Percentiles rank a stretch among this genome's conserved stretches.
phyloP scores from a whole-genome alignment of 2,329 filamentous ascomycete genomes.

The Diaporthe australafricana region DNA sequence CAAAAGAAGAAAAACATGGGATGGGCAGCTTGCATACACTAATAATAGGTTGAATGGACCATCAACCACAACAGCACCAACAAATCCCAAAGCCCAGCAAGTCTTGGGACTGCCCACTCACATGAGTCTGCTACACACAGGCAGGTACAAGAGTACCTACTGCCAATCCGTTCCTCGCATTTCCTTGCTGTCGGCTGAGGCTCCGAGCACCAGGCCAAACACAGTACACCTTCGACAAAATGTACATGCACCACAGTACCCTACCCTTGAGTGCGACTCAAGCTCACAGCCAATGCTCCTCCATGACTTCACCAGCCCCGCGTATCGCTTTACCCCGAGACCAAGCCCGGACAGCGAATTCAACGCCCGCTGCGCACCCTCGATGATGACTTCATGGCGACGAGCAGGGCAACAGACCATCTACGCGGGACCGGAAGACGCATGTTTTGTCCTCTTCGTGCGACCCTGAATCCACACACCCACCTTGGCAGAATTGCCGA shows the following conservation, averaged over 20 bases:
- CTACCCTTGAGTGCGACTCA: constrained; percentile 15
- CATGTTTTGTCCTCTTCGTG: not conserved
- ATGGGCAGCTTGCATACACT: too few relatives aligned
- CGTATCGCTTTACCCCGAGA: not conserved
- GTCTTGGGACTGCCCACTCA: not conserved
- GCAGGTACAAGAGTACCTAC: too few relatives aligned
- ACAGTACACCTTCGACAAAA: not conserved
- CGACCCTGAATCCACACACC: not conserved
- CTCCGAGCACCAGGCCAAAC: not conserved
- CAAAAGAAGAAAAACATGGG: too few relatives aligned
- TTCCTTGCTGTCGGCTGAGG: too few relatives aligned
- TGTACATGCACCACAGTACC: not conserved
- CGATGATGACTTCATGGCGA: constrained; percentile 12
- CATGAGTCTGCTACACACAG: not conserved
- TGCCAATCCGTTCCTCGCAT: too few relatives aligned
- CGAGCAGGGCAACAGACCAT: not conserved
- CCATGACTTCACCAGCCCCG: constrained; percentile 9
- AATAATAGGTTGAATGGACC: too few relatives aligned
- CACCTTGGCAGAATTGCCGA: not conserved
- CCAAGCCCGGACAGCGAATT: not conserved
- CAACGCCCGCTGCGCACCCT: not conserved
- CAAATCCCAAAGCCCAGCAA: not conserved
- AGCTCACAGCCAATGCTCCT: not conserved
- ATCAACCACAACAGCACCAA: not conserved
- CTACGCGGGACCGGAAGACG: not conserved